A percentile compares a stretch with the other conserved stretches of the same genome.
Evolutionary conservation across 305 asterid species (phyloP).

Genomic region (Striga hermonthica): DNA sequence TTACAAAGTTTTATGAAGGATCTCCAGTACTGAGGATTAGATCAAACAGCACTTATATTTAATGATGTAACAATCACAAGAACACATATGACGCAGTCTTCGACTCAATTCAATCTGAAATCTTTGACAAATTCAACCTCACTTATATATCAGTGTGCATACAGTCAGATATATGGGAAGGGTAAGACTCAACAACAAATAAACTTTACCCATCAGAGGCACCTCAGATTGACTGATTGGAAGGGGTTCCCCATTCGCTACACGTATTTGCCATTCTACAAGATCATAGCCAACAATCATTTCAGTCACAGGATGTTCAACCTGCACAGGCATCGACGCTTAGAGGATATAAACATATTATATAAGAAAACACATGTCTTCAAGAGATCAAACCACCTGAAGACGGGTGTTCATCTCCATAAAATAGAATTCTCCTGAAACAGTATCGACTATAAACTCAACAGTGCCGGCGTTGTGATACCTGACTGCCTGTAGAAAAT

Average conservation of each 20-base stretch:
- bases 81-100: neutral
- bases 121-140: conserved; percentile 24
- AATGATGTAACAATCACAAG: too few relatives aligned
- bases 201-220: conserved; percentile 69
- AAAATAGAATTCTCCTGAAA: conserved; percentile 79
- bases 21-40: too few relatives aligned
- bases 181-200: conserved; percentile 10
- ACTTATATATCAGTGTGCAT: conserved; percentile 21
- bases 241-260: conserved; percentile 95
- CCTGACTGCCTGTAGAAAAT: conserved; percentile 68
- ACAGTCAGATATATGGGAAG: conserved; percentile 17
- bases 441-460: conserved; percentile 90
- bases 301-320: conserved; percentile 99
- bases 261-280: conserved; percentile 97
- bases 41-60: too few relatives aligned
- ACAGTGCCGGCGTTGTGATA: conserved; percentile 95
- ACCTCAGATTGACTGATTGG: conserved; percentile 79
- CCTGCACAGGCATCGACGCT: conserved; percentile 45
- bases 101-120: conserved; percentile 24
- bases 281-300: conserved; percentile 99
- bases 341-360: conserved; percentile 22
- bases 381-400: conserved; percentile 58
- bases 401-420: conserved; percentile 99
- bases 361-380: conserved; percentile 25
- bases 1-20: too few relatives aligned